These are phyloP conservation scores for Talaromyces wortmannii DNA, from an alignment of 495 filamentous ascomycete species.

Conservation along the genomic window DNA sequence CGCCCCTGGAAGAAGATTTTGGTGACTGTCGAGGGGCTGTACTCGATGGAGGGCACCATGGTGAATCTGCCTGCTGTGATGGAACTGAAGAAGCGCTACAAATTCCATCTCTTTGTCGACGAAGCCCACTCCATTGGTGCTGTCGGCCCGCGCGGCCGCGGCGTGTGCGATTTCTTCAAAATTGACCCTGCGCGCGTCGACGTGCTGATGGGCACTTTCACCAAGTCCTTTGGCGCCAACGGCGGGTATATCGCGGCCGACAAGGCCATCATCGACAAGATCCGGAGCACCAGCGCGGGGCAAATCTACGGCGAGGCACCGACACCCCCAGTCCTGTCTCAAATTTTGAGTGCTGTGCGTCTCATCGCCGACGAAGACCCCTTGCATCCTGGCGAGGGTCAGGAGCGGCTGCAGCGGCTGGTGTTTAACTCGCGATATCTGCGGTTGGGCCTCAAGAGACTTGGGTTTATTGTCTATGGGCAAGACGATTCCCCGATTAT, in stretches of 20 bases:
- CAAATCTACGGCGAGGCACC: conserved; percentile 76
- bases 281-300: conserved; percentile 69
- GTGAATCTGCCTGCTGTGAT: conserved; percentile 74
- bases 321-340: conserved; percentile 69
- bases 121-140: conserved; percentile 93
- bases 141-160: conserved; percentile 69
- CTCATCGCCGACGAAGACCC: conserved; percentile 67
- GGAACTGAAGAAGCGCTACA: conserved; percentile 78
- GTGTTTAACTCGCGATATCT: conserved; percentile 93
- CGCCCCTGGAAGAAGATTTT: conserved; percentile 93
- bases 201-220: conserved; percentile 89
- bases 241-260: conserved; percentile 82
- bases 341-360: conserved; percentile 69
- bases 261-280: conserved; percentile 75
- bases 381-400: conserved; percentile 67
- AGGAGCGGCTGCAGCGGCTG: conserved; percentile 80
- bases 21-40: conserved; percentile 82
- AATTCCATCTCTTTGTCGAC: conserved; percentile 81
- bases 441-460: conserved; percentile 78
- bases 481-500: conserved; percentile 92
- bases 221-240: conserved; percentile 90
- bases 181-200: conserved; percentile 77
- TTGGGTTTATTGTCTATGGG: conserved; percentile 83
- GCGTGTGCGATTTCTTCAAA: conserved; percentile 86
- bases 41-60: conserved; percentile 95